phyloP scores from a whole-genome alignment of 2,329 filamentous ascomycete species.

The Fusarium virguliforme region DNA sequence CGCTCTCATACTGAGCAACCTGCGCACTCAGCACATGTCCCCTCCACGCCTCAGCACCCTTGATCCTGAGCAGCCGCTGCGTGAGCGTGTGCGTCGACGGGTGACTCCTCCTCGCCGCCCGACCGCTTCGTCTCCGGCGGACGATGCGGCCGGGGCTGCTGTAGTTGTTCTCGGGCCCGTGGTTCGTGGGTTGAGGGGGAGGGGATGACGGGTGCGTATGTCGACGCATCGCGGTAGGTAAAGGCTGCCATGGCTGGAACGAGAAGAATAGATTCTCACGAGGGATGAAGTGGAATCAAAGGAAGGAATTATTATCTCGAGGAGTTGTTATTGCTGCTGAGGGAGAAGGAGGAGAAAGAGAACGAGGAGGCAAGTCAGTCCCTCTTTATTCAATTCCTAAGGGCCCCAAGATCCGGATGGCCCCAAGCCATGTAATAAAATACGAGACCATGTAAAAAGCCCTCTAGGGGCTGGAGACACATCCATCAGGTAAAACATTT shows the following conservation, averaged over 20 bases:
- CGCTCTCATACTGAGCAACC: constrained; percentile 45
- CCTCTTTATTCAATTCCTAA: constrained; percentile 47
- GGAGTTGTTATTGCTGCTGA: constrained; percentile 21
- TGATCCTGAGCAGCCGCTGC: constrained; percentile 60
- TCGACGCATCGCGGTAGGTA: constrained; percentile 37
- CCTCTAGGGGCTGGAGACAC: constrained; percentile 40
- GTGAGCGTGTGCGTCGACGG: constrained; percentile 57
- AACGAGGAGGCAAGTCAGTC: constrained; percentile 36
- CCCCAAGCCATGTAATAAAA: constrained; percentile 40
- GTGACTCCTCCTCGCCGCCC: constrained; percentile 32
- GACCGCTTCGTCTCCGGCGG: constrained; percentile 41
- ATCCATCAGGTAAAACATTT: constrained; percentile 40
- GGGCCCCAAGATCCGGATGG: constrained; percentile 7
- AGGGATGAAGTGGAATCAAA: constrained; percentile 2
- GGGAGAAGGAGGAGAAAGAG: constrained; percentile 29
- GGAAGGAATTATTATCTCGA: constrained; percentile 16
- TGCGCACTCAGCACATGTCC: constrained; percentile 54
- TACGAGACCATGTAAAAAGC: not conserved
- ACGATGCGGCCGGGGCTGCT: constrained; percentile 35
- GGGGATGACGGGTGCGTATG: constrained; percentile 47
- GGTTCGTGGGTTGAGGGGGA: constrained; percentile 51
- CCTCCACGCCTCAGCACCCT: constrained; percentile 61
- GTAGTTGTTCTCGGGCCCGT: constrained; percentile 33
- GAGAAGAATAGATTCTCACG: not conserved
- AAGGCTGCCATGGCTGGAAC: constrained; percentile 36